These are phyloP conservation scores for Penicillium cataractarum DNA, from an alignment of 495 filamentous ascomycete genomes.

Conservation along the genomic window DNA sequence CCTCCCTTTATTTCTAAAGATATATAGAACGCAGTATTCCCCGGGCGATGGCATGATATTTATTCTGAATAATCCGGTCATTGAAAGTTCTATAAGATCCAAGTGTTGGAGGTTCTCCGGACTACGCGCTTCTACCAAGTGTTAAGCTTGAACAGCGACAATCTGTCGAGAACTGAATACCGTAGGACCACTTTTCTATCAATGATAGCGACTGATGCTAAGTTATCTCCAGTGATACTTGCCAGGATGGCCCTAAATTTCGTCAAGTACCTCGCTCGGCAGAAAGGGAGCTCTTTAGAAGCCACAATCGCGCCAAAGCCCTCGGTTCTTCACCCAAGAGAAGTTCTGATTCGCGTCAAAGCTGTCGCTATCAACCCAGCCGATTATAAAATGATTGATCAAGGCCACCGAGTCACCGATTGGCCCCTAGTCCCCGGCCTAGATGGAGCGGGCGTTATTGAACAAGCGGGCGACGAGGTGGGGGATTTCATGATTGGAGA, in stretches of 20 bases:
- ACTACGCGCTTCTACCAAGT: too few species aligned
- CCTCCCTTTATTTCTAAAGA: neutral
- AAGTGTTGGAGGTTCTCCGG: too few species aligned
- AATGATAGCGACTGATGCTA: neutral
- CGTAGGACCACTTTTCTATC: too few species aligned
- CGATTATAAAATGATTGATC: slow-evolving; percentile 41
- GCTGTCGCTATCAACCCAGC: slow-evolving; percentile 43
- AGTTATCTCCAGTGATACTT: neutral
- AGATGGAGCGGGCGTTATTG: slow-evolving; percentile 42
- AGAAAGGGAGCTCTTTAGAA: neutral
- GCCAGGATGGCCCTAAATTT: slow-evolving; percentile 3
- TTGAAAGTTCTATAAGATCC: too few species aligned
- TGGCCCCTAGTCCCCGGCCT: slow-evolving; percentile 45
- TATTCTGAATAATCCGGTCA: too few species aligned
- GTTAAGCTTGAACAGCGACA: too few species aligned
- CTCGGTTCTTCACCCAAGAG: slow-evolving; percentile 23
- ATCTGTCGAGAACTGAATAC: too few species aligned
- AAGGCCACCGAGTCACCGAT: slow-evolving; percentile 30
- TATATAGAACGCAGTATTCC: neutral
- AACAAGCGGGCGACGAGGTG: slow-evolving; percentile 34
- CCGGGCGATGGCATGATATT: neutral
- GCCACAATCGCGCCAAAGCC: neutral
- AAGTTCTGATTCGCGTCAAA: slow-evolving; percentile 39
- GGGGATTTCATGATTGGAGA: slow-evolving; percentile 39
- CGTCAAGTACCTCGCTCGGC: slow-evolving; percentile 11